Evolutionary conservation across 495 filamentous ascomycete species (phyloP).

Genomic region (Lepraria neglecta): DNA sequence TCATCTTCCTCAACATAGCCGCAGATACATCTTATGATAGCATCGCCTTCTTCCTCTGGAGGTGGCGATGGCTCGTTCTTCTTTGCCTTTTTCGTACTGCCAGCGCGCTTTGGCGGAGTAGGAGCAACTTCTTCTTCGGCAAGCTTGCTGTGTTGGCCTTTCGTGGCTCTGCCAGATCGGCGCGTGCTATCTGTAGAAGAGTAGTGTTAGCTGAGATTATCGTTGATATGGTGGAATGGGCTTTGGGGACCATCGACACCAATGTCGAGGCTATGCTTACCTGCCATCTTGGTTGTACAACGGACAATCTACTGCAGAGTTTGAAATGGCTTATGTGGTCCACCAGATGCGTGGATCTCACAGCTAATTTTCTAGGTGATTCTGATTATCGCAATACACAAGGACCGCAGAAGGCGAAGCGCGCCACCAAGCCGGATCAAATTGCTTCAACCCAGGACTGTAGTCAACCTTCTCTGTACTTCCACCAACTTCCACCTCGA

Average conservation of each 20-base stretch:
- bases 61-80: constrained; percentile 47
- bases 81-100: constrained; percentile 52
- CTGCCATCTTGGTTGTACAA: constrained; percentile 21
- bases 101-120: constrained; percentile 54
- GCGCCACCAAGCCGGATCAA: constrained; percentile 22
- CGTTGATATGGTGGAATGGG: not conserved
- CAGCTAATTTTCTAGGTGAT: constrained; percentile 24
- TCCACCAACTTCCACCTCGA: constrained; percentile 9
- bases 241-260: constrained; percentile 9
- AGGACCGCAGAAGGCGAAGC: constrained; percentile 18
- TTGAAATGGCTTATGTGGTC: constrained; percentile 22
- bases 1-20: constrained; percentile 79
- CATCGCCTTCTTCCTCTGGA: constrained; percentile 59
- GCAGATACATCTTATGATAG: constrained; percentile 87
- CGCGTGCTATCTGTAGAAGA: constrained; percentile 36
- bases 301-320: constrained; percentile 21
- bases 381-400: constrained; percentile 19
- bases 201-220: constrained; percentile 1
- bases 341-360: constrained; percentile 21
- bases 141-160: constrained; percentile 86
- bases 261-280: constrained; percentile 19
- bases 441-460: constrained; percentile 19
- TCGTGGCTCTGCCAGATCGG: constrained; percentile 89
- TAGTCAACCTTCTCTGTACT: constrained; percentile 13
- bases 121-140: constrained; percentile 55